Evolutionary conservation across 108 stramenopile species (phyloP), one percentile per base, ranked within the genome.

Genomic region (Chaetoceros muelleri): DNA sequence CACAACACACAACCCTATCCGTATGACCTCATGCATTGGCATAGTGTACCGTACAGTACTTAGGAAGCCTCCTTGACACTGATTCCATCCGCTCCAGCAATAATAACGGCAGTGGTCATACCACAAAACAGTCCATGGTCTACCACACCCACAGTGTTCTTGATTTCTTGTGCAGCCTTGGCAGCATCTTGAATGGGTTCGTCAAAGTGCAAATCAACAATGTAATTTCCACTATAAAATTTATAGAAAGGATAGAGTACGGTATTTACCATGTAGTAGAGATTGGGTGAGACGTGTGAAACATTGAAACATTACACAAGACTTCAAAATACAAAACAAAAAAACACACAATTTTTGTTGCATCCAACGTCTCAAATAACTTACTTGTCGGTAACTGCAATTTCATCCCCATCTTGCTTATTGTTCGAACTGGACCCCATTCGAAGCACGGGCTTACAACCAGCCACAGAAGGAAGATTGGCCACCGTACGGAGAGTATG

Each of bases 211-310:
- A 96, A 76, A 70, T 99, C 98, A 1, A 99, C 90, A 64, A 99
- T 94, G 80, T 98, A 98, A 74, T 98, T 97, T 62, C 95, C 93
- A 63, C 96, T 97, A 76, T n/a, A n/a, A n/a, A n/a, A n/a, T n/a
- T n/a, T n/a, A n/a, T n/a, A n/a, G n/a, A n/a, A n/a, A n/a, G n/a
- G n/a, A n/a, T n/a, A n/a, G n/a, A n/a, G n/a, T n/a, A n/a, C n/a
- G n/a, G n/a, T n/a, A n/a, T n/a, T n/a, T n/a, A n/a, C n/a, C n/a
- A n/a, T n/a, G n/a, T n/a, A n/a, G n/a, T 78, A n/a, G n/a, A n/a
- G n/a, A n/a, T n/a, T n/a, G n/a, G n/a, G n/a, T n/a, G 28, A 18
- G 61, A 48, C 18, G 31, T 23, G 46, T 28, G 28, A 26, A 40
- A 30, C 48, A 22, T 57, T 45, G 18, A 18, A 45, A 45, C 17